These are phyloP conservation scores for Ogataea corticis DNA, from an alignment of 805 yeast genomes.

Conservation along the genomic window DNA sequence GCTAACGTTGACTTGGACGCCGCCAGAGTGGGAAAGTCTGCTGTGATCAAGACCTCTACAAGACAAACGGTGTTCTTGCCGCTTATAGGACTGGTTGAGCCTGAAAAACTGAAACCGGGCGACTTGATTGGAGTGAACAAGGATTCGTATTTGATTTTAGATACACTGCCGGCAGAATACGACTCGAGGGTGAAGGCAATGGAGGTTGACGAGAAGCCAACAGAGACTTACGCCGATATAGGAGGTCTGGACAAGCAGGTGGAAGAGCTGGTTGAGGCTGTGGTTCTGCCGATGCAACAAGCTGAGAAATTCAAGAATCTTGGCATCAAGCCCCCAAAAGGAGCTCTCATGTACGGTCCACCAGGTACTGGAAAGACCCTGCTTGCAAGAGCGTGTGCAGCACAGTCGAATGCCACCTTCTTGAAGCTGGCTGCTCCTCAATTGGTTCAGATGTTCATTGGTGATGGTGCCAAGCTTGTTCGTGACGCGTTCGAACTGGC, in stretches of 20 bases:
- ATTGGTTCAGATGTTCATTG: constrained; percentile 96
- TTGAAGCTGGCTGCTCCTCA: constrained; percentile 97
- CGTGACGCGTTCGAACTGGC: constrained; percentile 98
- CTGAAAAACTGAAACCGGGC: constrained; percentile 90
- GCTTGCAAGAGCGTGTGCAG: constrained; percentile 98
- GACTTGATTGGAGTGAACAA: constrained; percentile 97
- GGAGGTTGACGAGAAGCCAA: constrained; percentile 99
- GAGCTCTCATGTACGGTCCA: constrained; percentile 98
- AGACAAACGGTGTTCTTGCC: constrained; percentile 97
- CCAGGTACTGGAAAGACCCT: constrained; percentile 99
- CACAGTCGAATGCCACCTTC: constrained; percentile 97
- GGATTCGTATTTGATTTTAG: constrained; percentile 90
- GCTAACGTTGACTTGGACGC: constrained; percentile 94
- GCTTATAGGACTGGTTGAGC: constrained; percentile 91
- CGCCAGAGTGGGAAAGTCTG: constrained; percentile 91
- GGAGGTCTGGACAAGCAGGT: constrained; percentile 99
- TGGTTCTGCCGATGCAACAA: constrained; percentile 97
- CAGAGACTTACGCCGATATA: constrained; percentile 94
- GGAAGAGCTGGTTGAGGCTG: constrained; percentile 97
- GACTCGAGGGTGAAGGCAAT: constrained; percentile 96
- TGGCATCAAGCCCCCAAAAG: constrained; percentile 98
- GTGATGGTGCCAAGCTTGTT: constrained; percentile 97
- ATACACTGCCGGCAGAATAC: constrained; percentile 94
- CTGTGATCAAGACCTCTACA: constrained; percentile 95
- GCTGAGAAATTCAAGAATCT: constrained; percentile 91